Evolutionary conservation across 495 filamentous ascomycete species (phyloP), one percentile per base, ranked within the genome.

Genomic region (Penicillium chermesinum): DNA sequence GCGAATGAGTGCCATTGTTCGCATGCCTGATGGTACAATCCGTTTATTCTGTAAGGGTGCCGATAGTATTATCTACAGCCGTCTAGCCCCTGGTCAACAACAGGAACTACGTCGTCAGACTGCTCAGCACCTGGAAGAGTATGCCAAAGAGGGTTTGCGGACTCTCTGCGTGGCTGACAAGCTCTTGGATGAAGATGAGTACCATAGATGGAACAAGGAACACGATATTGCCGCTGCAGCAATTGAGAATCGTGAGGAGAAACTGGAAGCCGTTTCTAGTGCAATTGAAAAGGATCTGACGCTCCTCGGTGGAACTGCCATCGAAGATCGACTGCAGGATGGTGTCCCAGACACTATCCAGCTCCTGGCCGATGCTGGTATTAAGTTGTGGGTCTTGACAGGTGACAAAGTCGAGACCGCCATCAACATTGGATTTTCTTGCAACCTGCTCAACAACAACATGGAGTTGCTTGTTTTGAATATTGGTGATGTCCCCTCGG

Each of bases 361-460:
- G 46, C 70, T 99, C 40, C 82, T 99, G 44, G 91, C 85, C 33
- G 84, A 89, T 48, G 94, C 94, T 41, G 94, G 94, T 50, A 96
- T 99, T 69, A 99, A 99, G 63, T 80, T 99, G n/a, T 99, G 94
- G 94, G 94, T 99, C 47, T 72, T 99, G 38, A 99, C 94, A 25
- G 94, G 94, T 46, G 94, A 99, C 73, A 99, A 96, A 69, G 91
- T 97, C 39, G 94, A 97, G 67, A 99, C 94, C 39, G 94, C 94
- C 35, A 97, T 99, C 79, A 99, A 99, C 67, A 99, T 99, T 65
- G 94, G 94, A 16, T 99, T 97, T 69, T 97, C 94, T 10, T 97
- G 94, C 76, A 99, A 99, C 50, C 79, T 99, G 30, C 78, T 99
- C 36, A 86, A 91, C 69, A 99, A 96, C 65, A 85, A 93, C 51